Percentiles rank a stretch among this genome's conserved stretches.
Conservation (phyloP, 352 stramenopile species). For the Bremia lactucae region DNA sequence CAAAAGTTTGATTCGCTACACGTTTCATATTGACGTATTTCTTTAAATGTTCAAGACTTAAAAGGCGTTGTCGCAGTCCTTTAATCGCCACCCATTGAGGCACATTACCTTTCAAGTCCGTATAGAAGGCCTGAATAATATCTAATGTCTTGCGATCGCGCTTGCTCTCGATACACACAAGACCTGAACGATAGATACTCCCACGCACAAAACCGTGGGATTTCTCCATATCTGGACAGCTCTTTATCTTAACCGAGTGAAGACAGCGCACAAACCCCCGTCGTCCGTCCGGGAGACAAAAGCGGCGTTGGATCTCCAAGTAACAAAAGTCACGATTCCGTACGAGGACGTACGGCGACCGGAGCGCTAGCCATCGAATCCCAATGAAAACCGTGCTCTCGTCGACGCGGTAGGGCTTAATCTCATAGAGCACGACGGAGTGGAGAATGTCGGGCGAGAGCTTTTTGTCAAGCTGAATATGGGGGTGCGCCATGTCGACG, state of each 20-base stretch:
- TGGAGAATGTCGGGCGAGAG: constrained; percentile 62
- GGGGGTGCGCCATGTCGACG: constrained; percentile 59
- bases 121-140: constrained; percentile 73
- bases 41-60: constrained; percentile 69
- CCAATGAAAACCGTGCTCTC: constrained; percentile 59
- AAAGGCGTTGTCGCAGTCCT: constrained; percentile 46
- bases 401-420: constrained; percentile 39
- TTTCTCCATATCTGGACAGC: constrained; percentile 75
- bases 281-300: constrained; percentile 42
- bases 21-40: constrained; percentile 78
- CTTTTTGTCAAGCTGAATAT: constrained; percentile 67
- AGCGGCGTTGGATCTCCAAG: constrained; percentile 65
- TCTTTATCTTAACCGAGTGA: constrained; percentile 82
- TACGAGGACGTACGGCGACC: constrained; percentile 61
- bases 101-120: constrained; percentile 70
- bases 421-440: constrained; percentile 72
- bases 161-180: constrained; percentile 70
- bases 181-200: constrained; percentile 74
- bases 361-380: constrained; percentile 65
- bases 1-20: constrained; percentile 63
- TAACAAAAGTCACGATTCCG: constrained; percentile 72
- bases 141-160: constrained; percentile 65
- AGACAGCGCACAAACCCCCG: constrained; percentile 61
- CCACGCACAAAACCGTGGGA: constrained; percentile 61
- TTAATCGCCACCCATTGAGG: constrained; percentile 55